Conservation (phyloP, 257 asterid genomes). For the Solanum chmielewskii region DNA sequence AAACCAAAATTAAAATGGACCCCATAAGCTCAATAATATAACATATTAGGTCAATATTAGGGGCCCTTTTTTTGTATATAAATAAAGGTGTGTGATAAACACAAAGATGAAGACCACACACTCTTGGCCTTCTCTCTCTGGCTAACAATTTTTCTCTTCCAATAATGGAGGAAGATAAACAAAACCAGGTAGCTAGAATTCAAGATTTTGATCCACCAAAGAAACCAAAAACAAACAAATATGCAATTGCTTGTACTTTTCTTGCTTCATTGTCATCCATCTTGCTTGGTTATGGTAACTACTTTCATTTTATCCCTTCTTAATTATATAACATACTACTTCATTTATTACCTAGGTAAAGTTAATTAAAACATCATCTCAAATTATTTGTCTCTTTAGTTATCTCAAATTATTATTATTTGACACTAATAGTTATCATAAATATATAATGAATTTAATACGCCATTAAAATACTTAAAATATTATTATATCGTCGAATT, state of each 20-base stretch:
- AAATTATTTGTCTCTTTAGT: too few relatives aligned
- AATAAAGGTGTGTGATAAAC: not conserved
- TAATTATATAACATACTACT: not conserved
- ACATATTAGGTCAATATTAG: not conserved
- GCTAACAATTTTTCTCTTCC: not conserved
- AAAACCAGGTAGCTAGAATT: not conserved
- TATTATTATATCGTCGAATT: not conserved
- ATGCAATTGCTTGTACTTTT: constrained; percentile 53
- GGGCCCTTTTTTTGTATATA: not conserved
- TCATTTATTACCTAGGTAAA: not conserved
- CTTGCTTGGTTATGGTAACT: constrained; percentile 55
- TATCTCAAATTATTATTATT: too few relatives aligned
- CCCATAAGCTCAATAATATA: not conserved
- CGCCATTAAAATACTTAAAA: too few relatives aligned
- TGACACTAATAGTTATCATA: not conserved
- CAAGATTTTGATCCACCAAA: constrained; percentile 30
- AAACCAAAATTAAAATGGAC: not conserved
- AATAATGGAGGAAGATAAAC: not conserved
- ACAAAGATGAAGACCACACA: not conserved
- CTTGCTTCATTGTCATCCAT: constrained; percentile 69
- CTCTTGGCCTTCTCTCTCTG: not conserved
- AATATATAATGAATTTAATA: too few relatives aligned
- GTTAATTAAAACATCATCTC: not conserved
- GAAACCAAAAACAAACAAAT: constrained; percentile 42
- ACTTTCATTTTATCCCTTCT: not conserved